phyloP scores from a whole-genome alignment of 164 flowering plant species.

The Cinnamomum chago region DNA sequence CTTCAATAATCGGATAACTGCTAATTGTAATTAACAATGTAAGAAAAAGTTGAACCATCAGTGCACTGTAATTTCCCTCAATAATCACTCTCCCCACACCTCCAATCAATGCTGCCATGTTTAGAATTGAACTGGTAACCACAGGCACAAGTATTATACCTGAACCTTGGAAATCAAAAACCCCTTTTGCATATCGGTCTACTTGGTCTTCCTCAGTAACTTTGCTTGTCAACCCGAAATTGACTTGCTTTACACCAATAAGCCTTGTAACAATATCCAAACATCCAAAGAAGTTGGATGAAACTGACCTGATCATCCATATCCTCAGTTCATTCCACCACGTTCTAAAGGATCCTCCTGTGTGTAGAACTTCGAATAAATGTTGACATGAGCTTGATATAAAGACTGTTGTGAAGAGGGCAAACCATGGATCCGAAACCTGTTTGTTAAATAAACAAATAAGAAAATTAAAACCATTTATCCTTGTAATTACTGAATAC shows the following conservation, averaged over 20 bases:
- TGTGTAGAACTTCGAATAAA: slow-evolving; percentile 9
- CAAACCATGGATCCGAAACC: slow-evolving; percentile 30
- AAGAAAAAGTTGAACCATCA: slow-evolving; percentile 24
- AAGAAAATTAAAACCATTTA: too few relatives aligned
- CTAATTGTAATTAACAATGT: slow-evolving; percentile 10
- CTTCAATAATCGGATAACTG: slow-evolving; percentile 27
- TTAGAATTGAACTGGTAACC: slow-evolving; percentile 16
- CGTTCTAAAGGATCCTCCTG: slow-evolving; percentile 16
- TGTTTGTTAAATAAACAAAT: not conserved
- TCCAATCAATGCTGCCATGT: slow-evolving; percentile 11
- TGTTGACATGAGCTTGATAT: slow-evolving; percentile 12
- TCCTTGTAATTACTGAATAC: too few relatives aligned
- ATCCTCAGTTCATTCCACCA: slow-evolving; percentile 23
- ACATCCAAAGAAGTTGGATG: slow-evolving; percentile 17
- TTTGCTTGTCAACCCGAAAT: slow-evolving; percentile 33
- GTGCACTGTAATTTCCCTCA: slow-evolving; percentile 4
- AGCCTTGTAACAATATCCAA: slow-evolving; percentile 12
- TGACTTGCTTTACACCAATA: slow-evolving; percentile 17
- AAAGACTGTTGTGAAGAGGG: slow-evolving; percentile 6
- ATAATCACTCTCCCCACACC: slow-evolving; percentile 14
- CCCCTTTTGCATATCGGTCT: slow-evolving; percentile 20
- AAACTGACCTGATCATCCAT: slow-evolving; percentile 19
- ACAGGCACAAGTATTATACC: slow-evolving; percentile 20
- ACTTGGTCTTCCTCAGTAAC: slow-evolving; percentile 19
- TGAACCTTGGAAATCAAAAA: slow-evolving; percentile 29